Base-by-base conservation (phyloP, 768 basidiomycete species). In the Heimioporus sp. region DNA sequence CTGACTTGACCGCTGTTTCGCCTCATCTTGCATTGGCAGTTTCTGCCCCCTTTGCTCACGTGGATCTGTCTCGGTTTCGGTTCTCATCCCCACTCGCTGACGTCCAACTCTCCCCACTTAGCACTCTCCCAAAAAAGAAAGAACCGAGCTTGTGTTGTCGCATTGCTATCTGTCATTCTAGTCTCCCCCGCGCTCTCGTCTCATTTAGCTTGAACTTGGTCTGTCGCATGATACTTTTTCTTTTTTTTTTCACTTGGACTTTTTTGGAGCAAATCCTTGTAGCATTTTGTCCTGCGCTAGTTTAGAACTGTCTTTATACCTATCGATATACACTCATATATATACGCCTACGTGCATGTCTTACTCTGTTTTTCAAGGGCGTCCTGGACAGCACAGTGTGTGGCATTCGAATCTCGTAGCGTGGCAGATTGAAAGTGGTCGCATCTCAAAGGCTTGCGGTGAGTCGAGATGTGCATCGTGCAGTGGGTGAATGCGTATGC, bases 1-100 rank as follows among this genome's bases (percentile, higher is more conserved):
- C 28, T 54, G 49, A 54, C 28, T 41, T 55, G 37, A 61, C 47
- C 38, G 31, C 57, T 17, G 39, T 45, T 52, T 54, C 43, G 4
- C 52, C 49, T 57, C 24, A 31, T 32, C 19, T 28, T 40, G 41
- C 19, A 21, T 49, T 39, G 47, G 61, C 44, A 56, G 46, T 24
- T 7, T 11, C 6, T 5, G 10, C 11, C 28, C 6, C 2, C 24
- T 28, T 28, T 28, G 24, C 44, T 47, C 43, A 19, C 47, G 38
- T 52, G 49, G 56, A 61, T 58, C 17, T 35, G 24, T 47, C 30
- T 32, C 24, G 10, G 4, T 47, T 50, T 43, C 13, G 41, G 6
- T 24, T 39, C 4, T 2, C 11, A 37, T 46, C 49, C 43, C 45
- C 39, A 43, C 47, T 61, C 42, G 38, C 60, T 62, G 40, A 58